Evolutionary conservation across 2,329 filamentous ascomycete species (phyloP), one percentile per base, ranked within the genome.

Genomic region (Colletotrichum neosansevieriae): DNA sequence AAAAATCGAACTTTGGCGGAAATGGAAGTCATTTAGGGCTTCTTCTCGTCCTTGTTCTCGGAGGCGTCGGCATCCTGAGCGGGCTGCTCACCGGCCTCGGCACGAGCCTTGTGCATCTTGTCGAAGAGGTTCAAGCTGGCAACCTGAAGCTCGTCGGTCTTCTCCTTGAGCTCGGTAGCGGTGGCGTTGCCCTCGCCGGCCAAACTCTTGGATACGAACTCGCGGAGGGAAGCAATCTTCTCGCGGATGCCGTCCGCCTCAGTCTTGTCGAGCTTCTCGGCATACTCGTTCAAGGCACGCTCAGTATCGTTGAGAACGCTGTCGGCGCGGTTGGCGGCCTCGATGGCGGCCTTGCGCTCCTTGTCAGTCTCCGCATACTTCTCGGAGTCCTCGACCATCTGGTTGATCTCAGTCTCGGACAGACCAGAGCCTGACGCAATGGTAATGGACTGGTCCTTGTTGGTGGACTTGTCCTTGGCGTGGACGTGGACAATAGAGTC

Each of bases 361-460:
- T 98, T 98, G 82, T 98, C 95, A 74, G 90, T 81, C 84, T 96
- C 94, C 68, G 93, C 94, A 80, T 97, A 98, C 85, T 94, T 95
- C 91, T 98, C 95, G 61, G 96, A 97, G 80, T 98, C 96, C 80
- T 95, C 88, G 79, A 99, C 94, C 96, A 99, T 98, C 85, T 89
- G 91, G 86, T 98, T 89, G 74, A 99, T 99, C 87, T 99, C 95
- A 64, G 87, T 82, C 71, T 99, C 94, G 54, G 94, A 97, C 67
- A 98, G 92, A 89, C 96, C 95, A 73, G 95, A 98, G 81, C 95
- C 96, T 69, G 94, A 98, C 64, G 95, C 94, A 81, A 99, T 97
- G 80, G 95, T 98, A 85, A 99, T 98, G 71, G 94, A 98, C 88
- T 99, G 95, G 80, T 98, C 95, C 91, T 98, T 98, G 91, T 94